Base-by-base conservation (phyloP, 129 eudicot genomes). In the Mikania micrantha region DNA sequence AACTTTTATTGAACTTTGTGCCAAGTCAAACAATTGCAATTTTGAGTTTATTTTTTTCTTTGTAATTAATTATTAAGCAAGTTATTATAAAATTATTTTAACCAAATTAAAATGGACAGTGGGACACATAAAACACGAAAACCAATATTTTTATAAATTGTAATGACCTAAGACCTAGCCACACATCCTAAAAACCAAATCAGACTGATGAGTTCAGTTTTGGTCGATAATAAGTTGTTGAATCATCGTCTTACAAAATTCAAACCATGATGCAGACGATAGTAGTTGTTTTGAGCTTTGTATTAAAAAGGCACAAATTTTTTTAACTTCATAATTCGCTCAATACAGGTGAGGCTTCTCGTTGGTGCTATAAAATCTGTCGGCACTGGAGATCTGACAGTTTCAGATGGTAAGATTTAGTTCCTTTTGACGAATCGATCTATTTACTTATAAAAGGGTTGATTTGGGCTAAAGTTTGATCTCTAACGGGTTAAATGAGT, bases 301-400 rank as follows among this genome's bases (percentile, higher is more conserved):
- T 53, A 10, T 24, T 53, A 10, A 9, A 9, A 20, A 35, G 9
- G 28, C 8, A 12, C 12, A 24, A 69, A 3, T 13, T 40, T 35
- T n/a, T 58, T 41, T 25, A 47, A 63, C 64, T 50, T 25, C 11
- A 63, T 15, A 61, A 72, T 9, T 40, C 9, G 27, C 42, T 57
- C 20, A 7, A 52, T 60, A 36, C 90, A 93, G 99, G 99, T 93
- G 42, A 84, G 99, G 63, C 76, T 93, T 80, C 86, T 93, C 25
- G 96, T 93, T 52, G 99, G 96, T 58, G 95, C 84, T 75, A 84
- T 93, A 61, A 93, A 93, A 74, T 70, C 85, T 39, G 96, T 89
- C 62, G 99, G 99, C 75, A 84, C 96, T 0, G 96, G 99, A 45
- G 92, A 82, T 56, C 27, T 93, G 11, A 82, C 92, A 5, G 75